Evolutionary conservation across 257 asterid species (phyloP).

Genomic region (Nicotiana otophora): DNA sequence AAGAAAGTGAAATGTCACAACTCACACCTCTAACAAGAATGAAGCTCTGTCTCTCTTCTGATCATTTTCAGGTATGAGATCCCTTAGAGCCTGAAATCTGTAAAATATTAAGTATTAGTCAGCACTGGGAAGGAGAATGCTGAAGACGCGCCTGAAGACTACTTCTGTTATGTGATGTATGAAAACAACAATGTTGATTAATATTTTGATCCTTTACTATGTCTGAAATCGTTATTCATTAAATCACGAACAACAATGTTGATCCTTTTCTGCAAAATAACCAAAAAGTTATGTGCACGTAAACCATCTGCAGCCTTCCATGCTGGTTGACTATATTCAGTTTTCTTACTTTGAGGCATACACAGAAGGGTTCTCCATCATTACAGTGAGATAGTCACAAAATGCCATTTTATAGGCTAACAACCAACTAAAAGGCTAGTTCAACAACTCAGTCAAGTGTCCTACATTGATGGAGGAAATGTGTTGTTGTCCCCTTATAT

Average conservation of each 20-base stretch:
- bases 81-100: constrained; percentile 75
- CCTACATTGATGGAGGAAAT: no score
- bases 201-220: no score
- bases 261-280: not conserved
- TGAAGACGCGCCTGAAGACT: not conserved
- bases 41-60: constrained; percentile 82
- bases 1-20: constrained; percentile 28
- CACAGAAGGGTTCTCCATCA: not conserved
- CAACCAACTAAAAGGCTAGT: not conserved
- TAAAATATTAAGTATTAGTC: constrained; percentile 12
- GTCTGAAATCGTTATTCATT: no score
- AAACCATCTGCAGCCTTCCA: not conserved
- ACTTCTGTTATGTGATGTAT: not conserved
- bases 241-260: not conserved
- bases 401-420: not conserved
- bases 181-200: not conserved
- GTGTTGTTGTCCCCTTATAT: no score
- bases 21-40: constrained; percentile 87
- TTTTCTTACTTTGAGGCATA: not conserved
- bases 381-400: not conserved
- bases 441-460: not conserved
- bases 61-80: constrained; percentile 73
- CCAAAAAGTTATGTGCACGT: not conserved
- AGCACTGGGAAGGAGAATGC: not conserved
- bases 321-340: not conserved